Base-by-base conservation (phyloP, 495 filamentous ascomycete species). In the Halenospora varia region DNA sequence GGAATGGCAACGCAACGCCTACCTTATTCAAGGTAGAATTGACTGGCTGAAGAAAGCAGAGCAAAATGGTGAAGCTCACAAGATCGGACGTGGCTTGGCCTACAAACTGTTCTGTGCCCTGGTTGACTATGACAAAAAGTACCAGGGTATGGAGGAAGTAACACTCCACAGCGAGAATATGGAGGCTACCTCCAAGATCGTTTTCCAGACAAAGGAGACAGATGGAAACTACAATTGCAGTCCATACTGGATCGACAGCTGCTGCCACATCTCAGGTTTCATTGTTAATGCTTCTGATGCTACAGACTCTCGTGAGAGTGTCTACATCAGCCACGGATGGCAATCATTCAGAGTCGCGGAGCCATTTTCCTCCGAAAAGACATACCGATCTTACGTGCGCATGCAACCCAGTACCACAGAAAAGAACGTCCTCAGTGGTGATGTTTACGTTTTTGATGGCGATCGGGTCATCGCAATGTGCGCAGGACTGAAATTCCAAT, bases 261-360 rank as follows among this genome's bases (percentile, higher is more conserved):
- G 81, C 48, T 81, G 78, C 60, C 83, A 87, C 62, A 75, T 88
- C 25, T 85, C 86, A 10, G 89, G 89, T 17, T 92, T 94, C 70
- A 85, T 87, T 59, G 84, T 90, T 73, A 92, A 92, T 65, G 88
- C 81, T 13, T 90, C 84, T 54, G 88, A 90, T 64, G 80, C 78
- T 20, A 79, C 85, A 2, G 85, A 92, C 61, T 85, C 84, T 0
- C 81, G 82, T 56, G 82, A 88, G 54, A 75, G 83, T 45, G 85
- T 89, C 25, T 93, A 83, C 65, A 83, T 92, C 55, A 88, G 84
- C 42, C 89, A 92, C 63, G 87, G 88, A n/a, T 88, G 89, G 85
- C 83, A 88, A 59, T 85, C 81, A 0, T 80, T 92, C 74, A 77
- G 83, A 15, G 83, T 91, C 57, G 77, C 84, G 57, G 84, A 87